Conservation (phyloP, 495 filamentous ascomycete species). For the Podospora pseudocomata region DNA sequence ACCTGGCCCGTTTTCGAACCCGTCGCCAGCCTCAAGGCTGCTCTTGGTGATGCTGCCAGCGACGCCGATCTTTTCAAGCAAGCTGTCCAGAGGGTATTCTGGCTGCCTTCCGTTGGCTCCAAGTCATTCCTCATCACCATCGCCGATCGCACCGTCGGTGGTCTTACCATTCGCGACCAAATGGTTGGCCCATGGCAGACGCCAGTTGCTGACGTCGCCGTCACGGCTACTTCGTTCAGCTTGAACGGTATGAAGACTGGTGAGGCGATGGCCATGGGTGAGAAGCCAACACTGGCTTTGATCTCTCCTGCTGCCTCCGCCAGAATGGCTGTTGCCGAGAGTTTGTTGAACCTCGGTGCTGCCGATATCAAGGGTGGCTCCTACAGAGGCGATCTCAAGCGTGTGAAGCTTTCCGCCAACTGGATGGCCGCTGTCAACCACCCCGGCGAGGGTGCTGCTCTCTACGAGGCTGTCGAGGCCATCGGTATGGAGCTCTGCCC, state of each 20-base stretch:
- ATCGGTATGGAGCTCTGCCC: constrained; percentile 84
- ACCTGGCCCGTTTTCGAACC: constrained; percentile 70
- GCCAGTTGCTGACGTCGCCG: constrained; percentile 90
- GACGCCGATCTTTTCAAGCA: constrained; percentile 65
- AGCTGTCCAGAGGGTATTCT: constrained; percentile 75
- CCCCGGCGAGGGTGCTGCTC: constrained; percentile 86
- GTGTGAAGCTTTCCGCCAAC: constrained; percentile 87
- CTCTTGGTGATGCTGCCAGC: constrained; percentile 49
- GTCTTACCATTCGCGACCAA: constrained; percentile 83
- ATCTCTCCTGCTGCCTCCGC: constrained; percentile 92
- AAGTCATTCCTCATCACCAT: constrained; percentile 98
- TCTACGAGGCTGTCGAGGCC: constrained; percentile 92
- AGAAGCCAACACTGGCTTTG: constrained; percentile 84
- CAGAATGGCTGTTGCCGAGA: constrained; percentile 93
- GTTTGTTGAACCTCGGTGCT: constrained; percentile 85
- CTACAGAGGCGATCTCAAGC: constrained; percentile 49
- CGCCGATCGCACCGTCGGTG: constrained; percentile 86
- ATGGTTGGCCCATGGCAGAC: constrained; percentile 97
- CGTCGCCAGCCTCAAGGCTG: constrained; percentile 37
- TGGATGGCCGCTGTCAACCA: constrained; percentile 98
- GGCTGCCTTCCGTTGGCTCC: constrained; percentile 83
- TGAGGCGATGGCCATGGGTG: constrained; percentile 96
- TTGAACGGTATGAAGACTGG: constrained; percentile 64
- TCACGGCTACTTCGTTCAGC: constrained; percentile 78
- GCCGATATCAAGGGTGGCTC: constrained; percentile 70